Conservation (phyloP, 257 asterid species). For the Fraxinus pennsylvanica region DNA sequence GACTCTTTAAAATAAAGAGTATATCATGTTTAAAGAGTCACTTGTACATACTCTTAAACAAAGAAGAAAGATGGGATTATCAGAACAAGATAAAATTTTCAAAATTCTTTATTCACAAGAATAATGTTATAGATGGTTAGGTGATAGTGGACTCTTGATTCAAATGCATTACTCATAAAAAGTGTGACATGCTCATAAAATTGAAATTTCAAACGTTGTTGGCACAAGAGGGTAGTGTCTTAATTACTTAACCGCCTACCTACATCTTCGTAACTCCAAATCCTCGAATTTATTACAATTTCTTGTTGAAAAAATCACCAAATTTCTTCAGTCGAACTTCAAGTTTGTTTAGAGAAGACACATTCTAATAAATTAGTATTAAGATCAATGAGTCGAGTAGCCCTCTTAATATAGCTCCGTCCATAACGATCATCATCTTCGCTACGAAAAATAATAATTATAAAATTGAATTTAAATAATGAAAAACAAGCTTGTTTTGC, state of each 20-base stretch:
- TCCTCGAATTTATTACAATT: not conserved
- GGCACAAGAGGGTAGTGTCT: not conserved
- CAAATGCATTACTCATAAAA: no score
- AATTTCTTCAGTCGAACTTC: not conserved
- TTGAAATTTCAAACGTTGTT: not conserved
- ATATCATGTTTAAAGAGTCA: no score
- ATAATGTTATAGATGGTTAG: no score
- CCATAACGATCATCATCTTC: not conserved
- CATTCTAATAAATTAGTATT: not conserved
- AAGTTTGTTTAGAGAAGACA: not conserved
- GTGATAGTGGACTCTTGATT: no score
- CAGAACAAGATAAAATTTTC: no score
- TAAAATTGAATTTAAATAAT: not conserved
- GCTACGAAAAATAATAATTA: no score
- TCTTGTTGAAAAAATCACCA: not conserved
- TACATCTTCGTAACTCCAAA: not conserved
- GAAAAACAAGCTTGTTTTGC: conserved; percentile 4
- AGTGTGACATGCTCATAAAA: not conserved
- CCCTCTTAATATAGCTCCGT: no score
- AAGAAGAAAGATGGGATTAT: no score
- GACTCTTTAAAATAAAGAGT: no score
- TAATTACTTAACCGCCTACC: not conserved
- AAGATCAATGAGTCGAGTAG: not conserved
- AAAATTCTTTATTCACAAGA: no score
- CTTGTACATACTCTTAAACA: no score